Evolutionary conservation across 2,329 filamentous ascomycete genomes (phyloP).

Genomic region (Coniella lustricola): DNA sequence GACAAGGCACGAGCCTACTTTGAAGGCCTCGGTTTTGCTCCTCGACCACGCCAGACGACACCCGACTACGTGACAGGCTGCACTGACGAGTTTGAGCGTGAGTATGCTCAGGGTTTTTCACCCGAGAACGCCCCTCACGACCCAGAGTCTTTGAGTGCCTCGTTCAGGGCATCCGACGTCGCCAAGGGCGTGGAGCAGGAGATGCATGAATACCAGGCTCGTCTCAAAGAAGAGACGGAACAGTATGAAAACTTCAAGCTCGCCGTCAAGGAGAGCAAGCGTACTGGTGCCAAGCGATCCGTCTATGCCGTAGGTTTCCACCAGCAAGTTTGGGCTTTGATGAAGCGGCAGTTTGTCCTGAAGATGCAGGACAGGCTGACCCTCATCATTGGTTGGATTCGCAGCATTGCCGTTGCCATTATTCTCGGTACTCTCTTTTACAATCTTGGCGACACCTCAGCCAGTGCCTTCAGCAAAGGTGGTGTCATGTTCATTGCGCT

Average conservation of each 20-base stretch:
- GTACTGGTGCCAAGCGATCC: conserved; percentile 64
- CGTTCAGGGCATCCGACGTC: conserved; percentile 61
- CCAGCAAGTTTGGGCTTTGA: conserved; percentile 73
- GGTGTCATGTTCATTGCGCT: conserved; percentile 75
- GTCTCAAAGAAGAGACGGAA: conserved; percentile 56
- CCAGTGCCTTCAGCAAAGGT: conserved; percentile 72
- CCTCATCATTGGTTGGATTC: conserved; percentile 64
- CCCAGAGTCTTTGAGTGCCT: conserved; percentile 58
- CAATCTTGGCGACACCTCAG: conserved; percentile 56
- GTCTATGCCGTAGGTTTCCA: conserved; percentile 82
- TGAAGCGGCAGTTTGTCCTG: conserved; percentile 76
- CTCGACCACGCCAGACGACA: conserved; percentile 70
- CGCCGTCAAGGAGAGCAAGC: conserved; percentile 73
- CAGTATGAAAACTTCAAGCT: conserved; percentile 69
- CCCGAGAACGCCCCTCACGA: conserved; percentile 60
- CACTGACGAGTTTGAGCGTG: conserved; percentile 76
- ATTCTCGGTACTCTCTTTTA: conserved; percentile 76
- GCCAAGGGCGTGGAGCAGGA: conserved; percentile 52
- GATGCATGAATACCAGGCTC: conserved; percentile 62
- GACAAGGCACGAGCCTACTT: conserved; percentile 66
- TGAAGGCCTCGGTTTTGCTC: conserved; percentile 66
- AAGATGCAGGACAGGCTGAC: conserved; percentile 81
- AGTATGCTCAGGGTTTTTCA: conserved; percentile 63
- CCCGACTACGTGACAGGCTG: conserved; percentile 78
- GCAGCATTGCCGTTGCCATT: conserved; percentile 65